Percentiles rank a stretch among this genome's conserved stretches.
Evolutionary conservation across 371 early-diverging fungal genomes (phyloP).

Genomic region (Mortierella sp.): DNA sequence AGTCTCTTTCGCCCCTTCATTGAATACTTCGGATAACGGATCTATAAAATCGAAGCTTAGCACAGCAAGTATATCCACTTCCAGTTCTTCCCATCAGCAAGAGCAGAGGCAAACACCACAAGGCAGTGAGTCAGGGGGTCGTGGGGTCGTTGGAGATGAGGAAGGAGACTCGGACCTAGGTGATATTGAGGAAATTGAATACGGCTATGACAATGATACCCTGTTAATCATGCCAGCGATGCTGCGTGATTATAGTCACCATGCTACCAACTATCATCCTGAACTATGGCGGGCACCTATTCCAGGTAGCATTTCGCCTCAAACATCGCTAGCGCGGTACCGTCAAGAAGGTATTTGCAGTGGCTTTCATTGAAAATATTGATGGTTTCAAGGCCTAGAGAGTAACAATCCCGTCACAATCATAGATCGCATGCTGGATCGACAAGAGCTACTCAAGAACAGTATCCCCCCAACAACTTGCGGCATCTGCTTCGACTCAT

Average conservation of each 20-base stretch:
- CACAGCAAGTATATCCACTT: not conserved
- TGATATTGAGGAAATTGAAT: constrained; percentile 45
- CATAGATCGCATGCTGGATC: constrained; percentile 48
- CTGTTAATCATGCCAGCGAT: constrained; percentile 53
- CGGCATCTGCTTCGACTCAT: constrained; percentile 52
- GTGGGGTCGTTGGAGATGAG: not conserved
- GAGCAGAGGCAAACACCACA: constrained; percentile 6
- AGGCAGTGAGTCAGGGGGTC: not conserved
- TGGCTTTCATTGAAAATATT: no score
- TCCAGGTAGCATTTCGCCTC: constrained; percentile 20
- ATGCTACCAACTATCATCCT: constrained; percentile 55
- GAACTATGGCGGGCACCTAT: constrained; percentile 47
- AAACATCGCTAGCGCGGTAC: constrained; percentile 16
- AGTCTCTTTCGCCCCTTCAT: not conserved
- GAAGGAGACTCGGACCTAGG: constrained; percentile 21
- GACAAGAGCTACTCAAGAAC: constrained; percentile 46
- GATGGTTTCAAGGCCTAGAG: not conserved
- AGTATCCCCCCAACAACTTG: constrained; percentile 50
- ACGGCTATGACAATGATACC: constrained; percentile 48
- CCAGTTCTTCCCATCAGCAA: constrained; percentile 7
- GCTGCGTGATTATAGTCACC: constrained; percentile 54
- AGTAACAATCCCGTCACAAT: not conserved
- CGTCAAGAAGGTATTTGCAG: constrained; percentile 41
- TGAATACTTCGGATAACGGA: not conserved
- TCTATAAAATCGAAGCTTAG: not conserved